A percentile compares a stretch with the other conserved stretches of the same genome.
Conservation (phyloP, 805 yeast species). For the Maudiozyma saulgeensis region DNA sequence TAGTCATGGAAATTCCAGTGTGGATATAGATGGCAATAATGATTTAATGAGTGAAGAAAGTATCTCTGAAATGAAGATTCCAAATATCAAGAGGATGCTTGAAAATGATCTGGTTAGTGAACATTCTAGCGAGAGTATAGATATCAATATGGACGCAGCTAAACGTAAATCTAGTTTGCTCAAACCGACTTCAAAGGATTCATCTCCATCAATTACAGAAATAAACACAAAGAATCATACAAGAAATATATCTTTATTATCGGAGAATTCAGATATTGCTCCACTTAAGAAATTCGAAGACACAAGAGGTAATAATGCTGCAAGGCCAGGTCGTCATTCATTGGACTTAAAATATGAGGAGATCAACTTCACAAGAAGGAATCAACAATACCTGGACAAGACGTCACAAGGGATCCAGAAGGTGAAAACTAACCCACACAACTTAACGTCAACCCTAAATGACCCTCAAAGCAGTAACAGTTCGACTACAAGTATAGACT, state of each 20-base stretch:
- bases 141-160: constrained; percentile 15
- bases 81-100: not conserved
- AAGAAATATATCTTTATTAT: not conserved
- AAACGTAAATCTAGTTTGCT: not conserved
- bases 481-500: constrained; percentile 8
- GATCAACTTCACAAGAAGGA: constrained; percentile 9
- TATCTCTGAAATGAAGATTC: not conserved
- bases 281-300: not conserved
- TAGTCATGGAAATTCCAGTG: not conserved
- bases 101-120: constrained; percentile 6
- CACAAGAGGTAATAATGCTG: not conserved
- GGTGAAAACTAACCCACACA: not conserved
- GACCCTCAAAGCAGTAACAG: not conserved
- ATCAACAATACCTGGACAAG: not conserved
- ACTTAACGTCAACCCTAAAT: not conserved
- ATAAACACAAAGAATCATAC: not conserved
- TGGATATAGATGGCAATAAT: not conserved
- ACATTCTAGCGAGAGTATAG: constrained; percentile 24
- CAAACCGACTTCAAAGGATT: not conserved
- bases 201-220: not conserved
- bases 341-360: constrained; percentile 24
- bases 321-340: constrained; percentile 10
- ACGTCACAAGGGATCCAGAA: not conserved
- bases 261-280: not conserved
- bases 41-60: constrained; percentile 1